Evolutionary conservation across 164 flowering plant genomes (phyloP), one percentile per base, ranked within the genome.

Genomic region (Tetrastigma voinierianum): DNA sequence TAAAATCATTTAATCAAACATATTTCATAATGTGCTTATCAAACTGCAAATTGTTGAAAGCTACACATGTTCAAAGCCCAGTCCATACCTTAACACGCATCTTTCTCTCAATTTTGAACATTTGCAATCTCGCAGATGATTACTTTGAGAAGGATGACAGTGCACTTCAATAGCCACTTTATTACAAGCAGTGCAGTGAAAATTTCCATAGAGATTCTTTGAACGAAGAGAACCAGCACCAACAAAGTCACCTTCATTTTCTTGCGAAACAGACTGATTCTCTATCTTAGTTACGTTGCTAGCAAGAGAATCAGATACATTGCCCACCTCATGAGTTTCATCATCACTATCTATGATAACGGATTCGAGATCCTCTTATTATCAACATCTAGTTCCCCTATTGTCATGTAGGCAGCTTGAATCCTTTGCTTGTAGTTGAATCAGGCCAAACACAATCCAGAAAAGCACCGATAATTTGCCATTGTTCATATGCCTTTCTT

Each of bases 141-240:
- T 61, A 89, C 98, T 66, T 84, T 84, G 70, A 93, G 69, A 69
- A 84, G 96, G 98, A 79, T 93, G 98, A 17, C 62, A 17, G 51
- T 74, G 83, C 72, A 86, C 89, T 47, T 86, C 79, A 59, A 61
- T 45, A 47, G 78, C 67, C 57, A 78, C 67, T 63, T 83, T 76
- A 64, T 74, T 46, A 77, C 98, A 93, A 53, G 83, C 88, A 62
- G 96, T 93, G 75, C 98, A 93, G 32, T 72, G 66, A 62, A 78
- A 83, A 16, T 66, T 73, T 62, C 73, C 82, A 46, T 64, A 46
- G 51, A 19, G 47, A 70, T 46, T 65, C 46, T 10, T 49, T 9
- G 62, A 66, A 65, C 69, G n/a, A n/a, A 45, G 53, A 54, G 68
- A 60, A 74, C 67, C 65, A n/a, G 48, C 71, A 65, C n/a, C 67